Base-by-base conservation (phyloP, 805 yeast genomes). In the Kluyveromyces dobzhanskii region DNA sequence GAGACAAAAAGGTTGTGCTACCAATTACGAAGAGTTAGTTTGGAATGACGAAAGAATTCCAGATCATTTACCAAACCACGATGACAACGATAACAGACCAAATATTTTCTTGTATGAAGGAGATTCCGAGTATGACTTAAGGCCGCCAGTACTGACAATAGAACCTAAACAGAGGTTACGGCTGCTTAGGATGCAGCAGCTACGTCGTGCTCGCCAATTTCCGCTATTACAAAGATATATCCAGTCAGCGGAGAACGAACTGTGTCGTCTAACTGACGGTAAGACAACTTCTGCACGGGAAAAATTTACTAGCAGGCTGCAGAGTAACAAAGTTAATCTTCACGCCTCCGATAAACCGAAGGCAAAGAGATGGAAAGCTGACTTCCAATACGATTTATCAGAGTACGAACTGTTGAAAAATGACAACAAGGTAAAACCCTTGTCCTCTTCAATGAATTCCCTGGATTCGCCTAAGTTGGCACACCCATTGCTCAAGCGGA, bases 131-230 rank as follows among this genome's bases (percentile, higher is more conserved):
- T 19, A 35, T 10, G 44, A 38, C 8, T 40, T 28, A n/a, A 47
- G 61, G 37, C 64, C 62, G 6, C 61, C 59, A 2, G 45, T 57
- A 17, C 37, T 59, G 28, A 60, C 62, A 2, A 48, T 59, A 13
- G 37, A 55, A 26, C 64, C 64, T 3, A 31, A 56, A 7, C 61
- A 59, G 36, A 40, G 64, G 27, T 44, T 59, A 35, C 42, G 48
- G 33, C 35, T 59, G 28, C 30, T 59, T 31, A 47, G 59, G 32
- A 45, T 48, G 30, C 56, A 47, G 40, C 64, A 59, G 36, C 35
- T 42, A 16, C 45, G 45, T 18, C 40, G 42, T 18, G 21, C 37
- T 13, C 14, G 29, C n/a, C 33, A 38, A 26, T 34, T 24, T 5
- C 37, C 37, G n/a, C 16, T 24, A 17, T n/a, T 34, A 12, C 21